phyloP scores from a whole-genome alignment of 352 stramenopile species.

The Phytophthora podocarpi region DNA sequence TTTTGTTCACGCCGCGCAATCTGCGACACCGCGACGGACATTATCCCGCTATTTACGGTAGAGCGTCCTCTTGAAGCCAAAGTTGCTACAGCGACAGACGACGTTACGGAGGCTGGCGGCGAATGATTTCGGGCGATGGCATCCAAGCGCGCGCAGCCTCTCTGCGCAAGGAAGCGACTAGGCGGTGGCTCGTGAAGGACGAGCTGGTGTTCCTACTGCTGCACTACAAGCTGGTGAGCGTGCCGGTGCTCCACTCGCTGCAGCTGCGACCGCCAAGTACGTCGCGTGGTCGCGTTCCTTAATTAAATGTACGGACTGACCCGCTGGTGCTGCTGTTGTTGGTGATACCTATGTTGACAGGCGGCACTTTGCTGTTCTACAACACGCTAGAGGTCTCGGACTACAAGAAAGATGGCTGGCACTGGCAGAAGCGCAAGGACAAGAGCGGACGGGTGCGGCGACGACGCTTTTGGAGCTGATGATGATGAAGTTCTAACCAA shows the following conservation, averaged over 20 bases:
- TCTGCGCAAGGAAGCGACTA: conserved; percentile 51
- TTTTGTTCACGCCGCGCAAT: neutral
- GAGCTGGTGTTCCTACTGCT: conserved; percentile 78
- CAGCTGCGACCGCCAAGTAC: conserved; percentile 65
- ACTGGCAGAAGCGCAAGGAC: conserved; percentile 88
- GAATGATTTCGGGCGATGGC: conserved; percentile 32
- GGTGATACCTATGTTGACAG: conserved; percentile 29
- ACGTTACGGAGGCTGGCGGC: conserved; percentile 20
- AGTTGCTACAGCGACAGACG: conserved; percentile 20
- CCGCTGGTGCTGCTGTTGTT: no score
- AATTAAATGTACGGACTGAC: no score
- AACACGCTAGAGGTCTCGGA: conserved; percentile 62
- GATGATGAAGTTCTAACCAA: no score
- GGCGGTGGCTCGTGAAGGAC: conserved; percentile 86
- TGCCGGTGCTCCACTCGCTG: conserved; percentile 50
- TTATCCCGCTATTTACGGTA: conserved; percentile 22
- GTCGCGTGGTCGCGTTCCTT: neutral
- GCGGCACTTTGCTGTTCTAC: conserved; percentile 76
- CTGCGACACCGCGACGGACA: conserved; percentile 17
- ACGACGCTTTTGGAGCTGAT: neutral
- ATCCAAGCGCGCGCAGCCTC: conserved; percentile 40
- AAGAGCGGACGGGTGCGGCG: conserved; percentile 62
- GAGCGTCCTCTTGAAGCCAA: conserved; percentile 27
- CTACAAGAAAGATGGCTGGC: conserved; percentile 89
- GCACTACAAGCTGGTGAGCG: conserved; percentile 46